Conservation (phyloP, 73 alveolate species). For the Symbiodinium pilosum region DNA sequence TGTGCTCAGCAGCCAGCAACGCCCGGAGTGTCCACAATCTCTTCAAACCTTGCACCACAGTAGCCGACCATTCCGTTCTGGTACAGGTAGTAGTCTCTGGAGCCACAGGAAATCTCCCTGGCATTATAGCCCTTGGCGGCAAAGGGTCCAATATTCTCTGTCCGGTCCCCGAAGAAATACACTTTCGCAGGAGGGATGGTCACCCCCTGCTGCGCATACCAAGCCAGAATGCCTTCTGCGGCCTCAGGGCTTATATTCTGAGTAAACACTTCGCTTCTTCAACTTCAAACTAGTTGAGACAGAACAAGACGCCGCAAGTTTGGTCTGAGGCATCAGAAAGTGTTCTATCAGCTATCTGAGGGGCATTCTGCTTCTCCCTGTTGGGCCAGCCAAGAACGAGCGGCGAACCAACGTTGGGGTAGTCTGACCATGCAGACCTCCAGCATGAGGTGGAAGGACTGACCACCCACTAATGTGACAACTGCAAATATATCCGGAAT, state of each 20-base stretch:
- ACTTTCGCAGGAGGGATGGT: constrained; percentile 41
- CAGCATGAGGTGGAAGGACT: too few species aligned
- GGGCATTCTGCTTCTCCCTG: constrained; percentile 35
- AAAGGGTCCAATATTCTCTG: constrained; percentile 74
- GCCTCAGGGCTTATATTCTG: constrained; percentile 28
- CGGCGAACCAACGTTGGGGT: constrained; percentile 36
- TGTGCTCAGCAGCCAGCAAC: constrained; percentile 11
- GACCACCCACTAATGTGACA: too few species aligned
- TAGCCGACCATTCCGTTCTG: constrained; percentile 56
- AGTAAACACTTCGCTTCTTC: background rate
- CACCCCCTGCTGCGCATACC: constrained; percentile 74
- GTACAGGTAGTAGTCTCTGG: constrained; percentile 42
- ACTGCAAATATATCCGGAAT: too few species aligned
- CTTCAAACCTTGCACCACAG: constrained; percentile 33
- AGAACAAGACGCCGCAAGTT: background rate
- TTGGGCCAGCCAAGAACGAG: constrained; percentile 67
- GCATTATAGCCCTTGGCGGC: constrained; percentile 42
- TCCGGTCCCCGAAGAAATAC: constrained; percentile 81
- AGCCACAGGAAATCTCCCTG: constrained; percentile 57
- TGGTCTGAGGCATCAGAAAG: background rate
- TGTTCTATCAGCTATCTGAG: background rate
- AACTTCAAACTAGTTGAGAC: background rate
- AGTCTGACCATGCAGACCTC: constrained; percentile 22
- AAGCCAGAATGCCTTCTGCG: constrained; percentile 40
- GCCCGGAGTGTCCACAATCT: constrained; percentile 74